These are phyloP conservation scores for Citeromyces hawaiiensis DNA, from an alignment of 1,139 yeast species.

Conservation along the genomic window DNA sequence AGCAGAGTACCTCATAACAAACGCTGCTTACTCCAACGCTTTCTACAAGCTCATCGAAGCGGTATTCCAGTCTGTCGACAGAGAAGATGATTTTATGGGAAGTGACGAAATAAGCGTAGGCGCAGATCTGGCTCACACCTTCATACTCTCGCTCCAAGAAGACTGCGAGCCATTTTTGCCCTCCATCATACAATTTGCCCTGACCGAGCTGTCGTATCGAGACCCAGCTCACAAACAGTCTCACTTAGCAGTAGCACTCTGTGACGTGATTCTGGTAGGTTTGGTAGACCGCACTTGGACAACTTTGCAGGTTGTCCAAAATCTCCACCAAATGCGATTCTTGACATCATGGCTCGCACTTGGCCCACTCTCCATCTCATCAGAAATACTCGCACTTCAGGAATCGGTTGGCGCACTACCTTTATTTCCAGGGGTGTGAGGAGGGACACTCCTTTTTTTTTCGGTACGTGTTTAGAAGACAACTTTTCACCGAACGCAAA, in stretches of 20 bases:
- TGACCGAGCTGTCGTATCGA: constrained; percentile 11
- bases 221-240: constrained; percentile 15
- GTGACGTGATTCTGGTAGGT: constrained; percentile 57
- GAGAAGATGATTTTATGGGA: constrained; percentile 28
- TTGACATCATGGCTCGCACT: too few relatives aligned
- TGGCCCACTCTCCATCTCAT: too few relatives aligned
- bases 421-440: too few relatives aligned
- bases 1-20: constrained; percentile 26
- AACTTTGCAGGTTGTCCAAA: constrained; percentile 38
- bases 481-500: too few relatives aligned
- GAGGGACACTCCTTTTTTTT: too few relatives aligned
- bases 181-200: constrained; percentile 21
- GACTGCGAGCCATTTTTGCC: constrained; percentile 26
- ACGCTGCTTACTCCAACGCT: constrained; percentile 19
- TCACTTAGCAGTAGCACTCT: constrained; percentile 38
- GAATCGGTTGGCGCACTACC: too few relatives aligned
- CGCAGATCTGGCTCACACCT: constrained; percentile 40
- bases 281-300: constrained; percentile 47
- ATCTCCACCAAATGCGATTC: too few relatives aligned
- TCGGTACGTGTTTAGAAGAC: too few relatives aligned
- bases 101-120: constrained; percentile 26
- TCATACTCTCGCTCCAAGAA: constrained; percentile 34
- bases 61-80: constrained; percentile 23
- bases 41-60: constrained; percentile 10
- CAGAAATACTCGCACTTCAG: too few relatives aligned